phyloP scores from a whole-genome alignment of 2,329 filamentous ascomycete species.

The Fusarium sororula region DNA sequence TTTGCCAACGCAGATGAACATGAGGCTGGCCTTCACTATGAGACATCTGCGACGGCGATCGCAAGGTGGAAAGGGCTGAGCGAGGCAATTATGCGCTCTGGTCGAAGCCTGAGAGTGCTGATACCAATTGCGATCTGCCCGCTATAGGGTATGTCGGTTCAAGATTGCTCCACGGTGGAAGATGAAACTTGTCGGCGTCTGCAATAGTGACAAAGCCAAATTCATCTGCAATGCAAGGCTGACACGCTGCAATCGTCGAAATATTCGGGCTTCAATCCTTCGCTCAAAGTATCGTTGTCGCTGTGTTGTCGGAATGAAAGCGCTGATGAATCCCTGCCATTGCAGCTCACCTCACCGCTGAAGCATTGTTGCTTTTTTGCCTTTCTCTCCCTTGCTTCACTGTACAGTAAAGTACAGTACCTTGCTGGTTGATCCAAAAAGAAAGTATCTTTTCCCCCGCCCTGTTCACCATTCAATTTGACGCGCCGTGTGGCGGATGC shows the following conservation, averaged over 20 bases:
- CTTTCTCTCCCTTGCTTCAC: not conserved
- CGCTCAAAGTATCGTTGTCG: not conserved
- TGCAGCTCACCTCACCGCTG: constrained; percentile 32
- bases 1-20: no score
- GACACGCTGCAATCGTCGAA: not conserved
- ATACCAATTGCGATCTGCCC: not conserved
- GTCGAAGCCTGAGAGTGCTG: not conserved
- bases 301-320: not conserved
- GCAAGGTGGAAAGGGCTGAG: not conserved
- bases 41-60: no score
- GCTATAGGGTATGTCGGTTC: not conserved
- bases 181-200: not conserved
- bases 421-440: not conserved
- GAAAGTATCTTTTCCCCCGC: not conserved
- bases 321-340: constrained; percentile 5
- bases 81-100: not conserved
- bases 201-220: not conserved
- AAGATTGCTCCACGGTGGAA: not conserved
- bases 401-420: not conserved
- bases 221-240: constrained; percentile 5
- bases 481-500: constrained; percentile 39
- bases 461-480: constrained; percentile 3
- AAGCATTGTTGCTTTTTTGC: constrained; percentile 11
- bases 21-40: not conserved
- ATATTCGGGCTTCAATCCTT: not conserved